These are phyloP conservation scores for Colletotrichum tamarilloi DNA, from an alignment of 2,329 filamentous ascomycete species.

Conservation along the genomic window DNA sequence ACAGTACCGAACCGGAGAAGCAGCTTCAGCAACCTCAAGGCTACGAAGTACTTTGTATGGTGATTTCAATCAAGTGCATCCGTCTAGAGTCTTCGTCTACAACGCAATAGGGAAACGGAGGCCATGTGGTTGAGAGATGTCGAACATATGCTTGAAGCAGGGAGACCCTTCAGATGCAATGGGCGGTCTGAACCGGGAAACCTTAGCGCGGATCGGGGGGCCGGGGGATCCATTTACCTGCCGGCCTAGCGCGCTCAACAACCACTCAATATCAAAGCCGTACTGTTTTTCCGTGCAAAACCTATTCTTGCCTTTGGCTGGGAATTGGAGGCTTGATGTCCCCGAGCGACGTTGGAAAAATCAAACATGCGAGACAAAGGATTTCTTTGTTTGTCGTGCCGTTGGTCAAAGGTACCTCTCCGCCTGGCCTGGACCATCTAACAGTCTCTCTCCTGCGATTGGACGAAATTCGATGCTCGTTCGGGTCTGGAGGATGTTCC, in stretches of 20 bases:
- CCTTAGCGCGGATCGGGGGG: conserved; percentile 19
- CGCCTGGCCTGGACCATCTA: no score
- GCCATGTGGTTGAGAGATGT: conserved; percentile 3
- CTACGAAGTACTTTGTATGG: no score
- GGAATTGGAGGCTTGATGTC: neutral
- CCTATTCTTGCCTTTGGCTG: no score
- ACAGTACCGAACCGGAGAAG: no score
- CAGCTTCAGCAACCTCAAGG: no score
- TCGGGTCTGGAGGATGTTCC: neutral
- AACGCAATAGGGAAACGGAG: neutral
- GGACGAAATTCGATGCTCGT: no score
- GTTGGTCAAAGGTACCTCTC: neutral
- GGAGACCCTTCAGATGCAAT: conserved; percentile 24
- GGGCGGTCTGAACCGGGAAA: conserved; percentile 20
- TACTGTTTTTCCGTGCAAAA: no score
- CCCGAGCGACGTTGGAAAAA: neutral
- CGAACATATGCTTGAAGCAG: neutral
- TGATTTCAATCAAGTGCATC: neutral
- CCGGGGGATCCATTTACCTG: neutral
- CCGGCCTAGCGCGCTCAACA: conserved; percentile 16
- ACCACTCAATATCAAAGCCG: neutral
- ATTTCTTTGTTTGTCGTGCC: neutral
- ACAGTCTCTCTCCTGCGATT: neutral
- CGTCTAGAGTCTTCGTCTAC: neutral
- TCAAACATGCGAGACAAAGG: neutral